Base-by-base conservation (phyloP, 371 early-diverging fungal genomes). In the Haplosporangium sp. region DNA sequence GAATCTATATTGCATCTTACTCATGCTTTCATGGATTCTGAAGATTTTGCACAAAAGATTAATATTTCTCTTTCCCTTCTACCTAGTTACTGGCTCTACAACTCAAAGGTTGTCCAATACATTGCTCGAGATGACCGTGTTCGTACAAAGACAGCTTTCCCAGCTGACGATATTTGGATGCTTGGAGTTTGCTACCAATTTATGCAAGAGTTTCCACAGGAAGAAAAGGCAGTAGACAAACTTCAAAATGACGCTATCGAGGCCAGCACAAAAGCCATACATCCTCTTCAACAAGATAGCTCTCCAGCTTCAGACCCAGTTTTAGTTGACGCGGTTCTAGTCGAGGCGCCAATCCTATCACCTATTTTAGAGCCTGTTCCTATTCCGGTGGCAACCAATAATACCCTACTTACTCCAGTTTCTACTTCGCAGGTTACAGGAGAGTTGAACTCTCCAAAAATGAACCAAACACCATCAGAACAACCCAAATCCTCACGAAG, bases 51-150 rank as follows among this genome's bases (percentile, higher is more conserved):
- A 48, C 13, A 8, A 44, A 13, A 48, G 48, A 48, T 4, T 61
- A 20, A 47, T 2, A 7, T 42, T 55, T 27, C 27, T 27, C 17
- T 27, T 55, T 55, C 5, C 6, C 27, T 55, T 27, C 52, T n/a
- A 52, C 19, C 20, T 67, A 77, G 77, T 44, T 77, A 77, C 39
- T 77, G 77, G 77, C 61, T 77, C n/a, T 77, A 77, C 62, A 77
- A 77, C 61, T 77, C 77, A 11, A 67, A 63, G 63, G 68, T 77
- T 38, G 77, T 77, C 8, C 77, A 77, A 27, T 72, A 71, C 39
- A 77, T 77, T 57, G 68, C 77, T 27, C 53, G 72, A 13, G 77
- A 77, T 27, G 77, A 77, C 34, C 72, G 72, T 4, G 55, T 63
- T 40, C 58, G 77, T 38, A 77, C 69, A 60, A 77, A 71, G 66